Conservation (phyloP, 208 protist species). For the Jaenimonas drosophilae region DNA sequence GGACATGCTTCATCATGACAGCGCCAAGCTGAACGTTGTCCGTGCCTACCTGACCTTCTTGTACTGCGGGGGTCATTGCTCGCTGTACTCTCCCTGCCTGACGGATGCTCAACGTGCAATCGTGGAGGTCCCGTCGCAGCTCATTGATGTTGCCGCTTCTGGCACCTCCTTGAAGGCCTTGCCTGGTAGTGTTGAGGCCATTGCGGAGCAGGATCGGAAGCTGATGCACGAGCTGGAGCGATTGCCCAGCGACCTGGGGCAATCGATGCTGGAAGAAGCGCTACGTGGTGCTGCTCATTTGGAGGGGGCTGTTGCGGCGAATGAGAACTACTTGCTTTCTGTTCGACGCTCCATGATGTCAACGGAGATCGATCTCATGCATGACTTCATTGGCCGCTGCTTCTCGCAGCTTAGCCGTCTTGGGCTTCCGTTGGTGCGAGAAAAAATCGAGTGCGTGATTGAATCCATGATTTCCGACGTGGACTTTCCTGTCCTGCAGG, state of each 20-base stretch:
- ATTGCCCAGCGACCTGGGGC: slow-evolving; percentile 29
- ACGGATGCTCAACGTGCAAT: slow-evolving; percentile 1
- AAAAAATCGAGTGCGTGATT: slow-evolving; percentile 52
- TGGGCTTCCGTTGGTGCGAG: slow-evolving; percentile 41
- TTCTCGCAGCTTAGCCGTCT: slow-evolving; percentile 31
- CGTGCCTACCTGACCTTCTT: slow-evolving; percentile 50
- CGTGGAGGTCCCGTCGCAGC: not conserved
- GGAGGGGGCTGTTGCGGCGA: slow-evolving; percentile 42
- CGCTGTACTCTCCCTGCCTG: slow-evolving; percentile 46
- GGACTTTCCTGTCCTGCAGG: slow-evolving; percentile 48
- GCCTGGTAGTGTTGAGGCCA: not conserved
- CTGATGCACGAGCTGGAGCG: not conserved
- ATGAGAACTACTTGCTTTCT: slow-evolving; percentile 49
- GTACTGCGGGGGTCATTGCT: slow-evolving; percentile 77
- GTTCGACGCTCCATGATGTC: slow-evolving; percentile 50
- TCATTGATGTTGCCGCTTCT: not conserved
- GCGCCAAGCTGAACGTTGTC: slow-evolving; percentile 37
- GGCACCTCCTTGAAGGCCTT: not conserved
- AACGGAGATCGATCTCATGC: slow-evolving; percentile 47
- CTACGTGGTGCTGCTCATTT: slow-evolving; percentile 43
- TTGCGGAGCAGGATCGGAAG: not conserved
- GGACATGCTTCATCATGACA: slow-evolving; percentile 54
- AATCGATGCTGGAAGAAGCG: slow-evolving; percentile 65
- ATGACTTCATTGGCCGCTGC: slow-evolving; percentile 55
- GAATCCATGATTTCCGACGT: slow-evolving; percentile 28